Base-by-base conservation (phyloP, 2,329 filamentous ascomycete species). In the Nakataea oryzae region DNA sequence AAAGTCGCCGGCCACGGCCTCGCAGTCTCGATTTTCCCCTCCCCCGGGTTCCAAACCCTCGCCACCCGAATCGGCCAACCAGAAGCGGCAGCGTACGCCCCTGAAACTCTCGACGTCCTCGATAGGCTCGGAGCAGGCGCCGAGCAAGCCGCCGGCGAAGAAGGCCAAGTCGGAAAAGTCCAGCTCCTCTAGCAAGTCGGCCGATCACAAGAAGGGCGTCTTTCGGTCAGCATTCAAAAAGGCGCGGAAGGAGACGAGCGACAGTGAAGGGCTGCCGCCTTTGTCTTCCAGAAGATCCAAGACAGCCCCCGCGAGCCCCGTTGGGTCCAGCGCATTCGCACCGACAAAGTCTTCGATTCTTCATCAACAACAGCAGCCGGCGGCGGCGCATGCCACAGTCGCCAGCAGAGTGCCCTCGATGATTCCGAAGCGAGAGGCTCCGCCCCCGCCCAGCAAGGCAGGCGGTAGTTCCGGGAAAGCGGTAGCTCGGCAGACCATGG, bases 191-290 rank as follows among this genome's bases (percentile, higher is more conserved):
- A 8, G 26, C 27, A 60, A 54, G 60, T 29, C 56, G 14, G 26
- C 30, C 13, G 28, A 32, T 21, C 60, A 56, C 17, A 57, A 82
- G 58, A 83, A 79, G 67, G 68, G 71, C 1, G 72, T 78, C 1
- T 70, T 85, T 55, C 78, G 80, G 47, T 78, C 79, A 61, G 82
- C 76, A 3, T 70, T 86, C n/a, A 81, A 75, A 62, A 81, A 80
- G 62, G 75, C 80, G 71, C 77, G 73, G 61, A 83, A 68, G 66
- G 65, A 70, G 26, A n/a, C 60, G 13, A 41, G 30, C 54, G 60
- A 61, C 60, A 30, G 21, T 28, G 60, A 61, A 13, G 60, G 54
- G 5, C 27, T 57, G 54, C 26, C 60, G 8, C 34, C 24, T n/a
- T 28, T 27, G 21, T 24, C 60, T 1, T 57, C 24, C 30, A 32